Evolutionary conservation across 2,329 filamentous ascomycete species (phyloP).

Genomic region (Tolypocladium capitatum): DNA sequence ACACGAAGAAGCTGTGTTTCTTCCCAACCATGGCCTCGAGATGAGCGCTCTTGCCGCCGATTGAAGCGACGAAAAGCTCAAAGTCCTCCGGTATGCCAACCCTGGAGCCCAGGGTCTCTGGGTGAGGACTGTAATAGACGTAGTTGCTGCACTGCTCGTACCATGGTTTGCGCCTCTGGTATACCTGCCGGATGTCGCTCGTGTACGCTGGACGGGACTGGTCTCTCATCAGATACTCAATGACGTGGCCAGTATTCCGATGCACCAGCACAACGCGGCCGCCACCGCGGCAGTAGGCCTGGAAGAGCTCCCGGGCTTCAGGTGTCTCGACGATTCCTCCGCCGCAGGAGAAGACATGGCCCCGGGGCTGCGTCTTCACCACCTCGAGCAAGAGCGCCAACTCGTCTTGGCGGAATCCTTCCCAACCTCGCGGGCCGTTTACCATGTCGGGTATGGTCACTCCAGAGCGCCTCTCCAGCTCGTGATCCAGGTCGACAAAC

Average conservation of each 20-base stretch:
- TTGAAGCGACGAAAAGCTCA: constrained; percentile 22
- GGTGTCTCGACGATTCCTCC: constrained; percentile 84
- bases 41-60: constrained; percentile 31
- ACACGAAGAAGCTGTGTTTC: constrained; percentile 81
- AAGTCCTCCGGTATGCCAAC: constrained; percentile 21
- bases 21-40: constrained; percentile 31
- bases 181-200: constrained; percentile 84
- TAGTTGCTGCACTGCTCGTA: constrained; percentile 90
- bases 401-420: constrained; percentile 73
- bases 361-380: constrained; percentile 59
- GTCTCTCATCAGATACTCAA: constrained; percentile 78
- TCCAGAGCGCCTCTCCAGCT: constrained; percentile 62
- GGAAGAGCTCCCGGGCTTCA: constrained; percentile 63
- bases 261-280: constrained; percentile 82
- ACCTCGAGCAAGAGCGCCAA: constrained; percentile 58
- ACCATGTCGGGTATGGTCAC: constrained; percentile 82
- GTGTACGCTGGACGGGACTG: constrained; percentile 86
- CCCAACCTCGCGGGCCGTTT: constrained; percentile 60
- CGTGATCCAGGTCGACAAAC: constrained; percentile 76
- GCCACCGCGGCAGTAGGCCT: constrained; percentile 58
- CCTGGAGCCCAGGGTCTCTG: constrained; percentile 14
- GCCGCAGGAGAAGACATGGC: constrained; percentile 82
- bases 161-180: constrained; percentile 77
- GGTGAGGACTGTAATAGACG: constrained; percentile 73
- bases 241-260: constrained; percentile 73